These are phyloP conservation scores for Mortierella alpina DNA, from an alignment of 192 early-diverging fungal genomes.

Conservation along the genomic window DNA sequence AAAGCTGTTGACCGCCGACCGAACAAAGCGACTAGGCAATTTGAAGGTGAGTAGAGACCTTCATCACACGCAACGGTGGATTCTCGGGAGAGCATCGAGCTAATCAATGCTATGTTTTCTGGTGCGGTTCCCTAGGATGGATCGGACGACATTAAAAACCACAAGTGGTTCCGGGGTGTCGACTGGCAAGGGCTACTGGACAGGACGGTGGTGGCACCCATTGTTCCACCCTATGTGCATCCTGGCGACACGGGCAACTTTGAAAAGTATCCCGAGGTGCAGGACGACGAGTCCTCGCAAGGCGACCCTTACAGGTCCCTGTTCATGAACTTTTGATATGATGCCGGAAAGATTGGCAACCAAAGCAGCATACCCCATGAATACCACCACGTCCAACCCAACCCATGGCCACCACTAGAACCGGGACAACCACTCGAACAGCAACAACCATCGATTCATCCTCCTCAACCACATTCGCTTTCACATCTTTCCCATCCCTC, in stretches of 20 bases:
- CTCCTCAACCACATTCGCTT: conserved; percentile 4
- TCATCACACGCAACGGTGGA: too few species aligned
- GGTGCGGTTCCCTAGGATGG: conserved; percentile 67
- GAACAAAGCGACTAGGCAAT: conserved; percentile 94
- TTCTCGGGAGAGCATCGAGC: neutral
- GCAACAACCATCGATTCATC: conserved; percentile 11
- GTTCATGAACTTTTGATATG: conserved; percentile 80
- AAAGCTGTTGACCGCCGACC: conserved; percentile 90
- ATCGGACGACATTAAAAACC: conserved; percentile 90
- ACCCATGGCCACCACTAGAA: conserved; percentile 17
- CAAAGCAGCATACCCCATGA: conserved; percentile 41
- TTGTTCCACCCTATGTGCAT: conserved; percentile 87
- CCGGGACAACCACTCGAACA: conserved; percentile 11
- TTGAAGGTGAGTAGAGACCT: conserved; percentile 61
- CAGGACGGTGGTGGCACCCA: conserved; percentile 84
- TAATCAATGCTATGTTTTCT: neutral
- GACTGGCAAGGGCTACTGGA: conserved; percentile 91
- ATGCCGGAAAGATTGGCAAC: conserved; percentile 55
- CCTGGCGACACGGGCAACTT: conserved; percentile 98
- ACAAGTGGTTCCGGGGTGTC: conserved; percentile 94
- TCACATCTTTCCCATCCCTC: neutral
- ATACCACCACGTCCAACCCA: conserved; percentile 10
- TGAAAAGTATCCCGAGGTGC: conserved; percentile 94
- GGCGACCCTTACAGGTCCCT: conserved; percentile 84
- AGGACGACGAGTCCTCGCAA: conserved; percentile 65